A percentile compares a stretch with the other conserved stretches of the same genome.
phyloP scores from a whole-genome alignment of 1,284 basidiomycete genomes.

The Irpex sp. region DNA sequence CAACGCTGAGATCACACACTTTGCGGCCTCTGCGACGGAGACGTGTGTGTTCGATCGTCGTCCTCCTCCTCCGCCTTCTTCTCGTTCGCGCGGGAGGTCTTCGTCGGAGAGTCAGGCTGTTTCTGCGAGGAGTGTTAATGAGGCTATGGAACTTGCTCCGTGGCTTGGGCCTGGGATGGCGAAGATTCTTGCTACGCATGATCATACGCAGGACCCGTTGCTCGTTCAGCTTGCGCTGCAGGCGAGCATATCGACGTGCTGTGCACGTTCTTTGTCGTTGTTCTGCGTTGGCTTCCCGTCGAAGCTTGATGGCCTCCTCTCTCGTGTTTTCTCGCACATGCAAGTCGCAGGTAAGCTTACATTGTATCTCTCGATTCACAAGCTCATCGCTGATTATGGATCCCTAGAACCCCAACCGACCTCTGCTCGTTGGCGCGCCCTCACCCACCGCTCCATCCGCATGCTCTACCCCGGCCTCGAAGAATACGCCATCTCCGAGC shows the following conservation, averaged over 20 bases:
- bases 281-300: slow-evolving; percentile 73
- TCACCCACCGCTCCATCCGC: slow-evolving; percentile 66
- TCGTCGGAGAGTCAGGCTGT: slow-evolving; percentile 17
- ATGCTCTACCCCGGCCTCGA: slow-evolving; percentile 61
- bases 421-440: slow-evolving; percentile 68
- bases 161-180: slow-evolving; percentile 59
- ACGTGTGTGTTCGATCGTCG: slow-evolving; percentile 34
- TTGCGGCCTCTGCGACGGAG: slow-evolving; percentile 69
- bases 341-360: slow-evolving; percentile 54
- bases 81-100: slow-evolving; percentile 12
- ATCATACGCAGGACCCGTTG: slow-evolving; percentile 70
- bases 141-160: slow-evolving; percentile 53
- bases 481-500: slow-evolving; percentile 61
- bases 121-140: slow-evolving; percentile 25
- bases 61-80: neutral
- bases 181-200: slow-evolving; percentile 53
- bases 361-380: too few species aligned
- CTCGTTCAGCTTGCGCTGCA: slow-evolving; percentile 72
- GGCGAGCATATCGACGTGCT: slow-evolving; percentile 61
- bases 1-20: slow-evolving; percentile 74
- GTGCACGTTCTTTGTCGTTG: slow-evolving; percentile 58
- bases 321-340: slow-evolving; percentile 65
- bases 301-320: slow-evolving; percentile 61
- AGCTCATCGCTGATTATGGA: neutral
- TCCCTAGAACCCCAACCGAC: slow-evolving; percentile 66